Percentiles rank a stretch among this genome's conserved stretches.
Conservation (phyloP, 306 rosid genomes). For the Carpinus fangiana region DNA sequence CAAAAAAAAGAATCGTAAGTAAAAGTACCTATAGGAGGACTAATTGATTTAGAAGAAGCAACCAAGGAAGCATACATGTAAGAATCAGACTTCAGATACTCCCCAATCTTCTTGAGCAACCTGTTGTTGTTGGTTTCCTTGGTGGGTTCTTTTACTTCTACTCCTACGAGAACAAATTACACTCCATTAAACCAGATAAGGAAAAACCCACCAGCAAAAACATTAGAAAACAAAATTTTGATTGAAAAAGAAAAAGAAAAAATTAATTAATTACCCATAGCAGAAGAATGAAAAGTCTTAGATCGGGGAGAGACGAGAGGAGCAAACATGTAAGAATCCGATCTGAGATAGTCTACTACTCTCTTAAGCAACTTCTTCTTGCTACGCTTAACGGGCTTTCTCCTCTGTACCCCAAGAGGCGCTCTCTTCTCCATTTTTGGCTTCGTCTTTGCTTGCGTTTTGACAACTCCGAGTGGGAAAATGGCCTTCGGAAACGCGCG, state of each 20-base stretch:
- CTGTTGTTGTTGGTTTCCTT: constrained; percentile 26
- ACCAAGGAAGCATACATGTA: constrained; percentile 68
- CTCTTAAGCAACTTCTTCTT: constrained; percentile 42
- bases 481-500: neutral
- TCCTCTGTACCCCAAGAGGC: constrained; percentile 30
- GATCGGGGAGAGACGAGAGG: constrained; percentile 44
- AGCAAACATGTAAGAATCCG: constrained; percentile 64
- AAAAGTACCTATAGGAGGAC: constrained; percentile 38
- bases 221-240: neutral
- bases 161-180: constrained; percentile 31
- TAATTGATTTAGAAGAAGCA: constrained; percentile 29
- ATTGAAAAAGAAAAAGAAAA: neutral
- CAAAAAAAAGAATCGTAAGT: neutral
- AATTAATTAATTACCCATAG: constrained; percentile 25
- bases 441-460: neutral
- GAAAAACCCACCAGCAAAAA: neutral
- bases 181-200: neutral
- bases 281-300: constrained; percentile 16
- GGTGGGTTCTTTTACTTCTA: constrained; percentile 34
- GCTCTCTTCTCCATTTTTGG: constrained; percentile 43
- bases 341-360: constrained; percentile 51
- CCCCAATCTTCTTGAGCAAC: constrained; percentile 38
- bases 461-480: neutral
- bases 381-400: constrained; percentile 34
- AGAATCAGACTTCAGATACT: constrained; percentile 57